Evolutionary conservation across 345 rosid genomes (phyloP).

Genomic region (Syzygium aqueum): DNA sequence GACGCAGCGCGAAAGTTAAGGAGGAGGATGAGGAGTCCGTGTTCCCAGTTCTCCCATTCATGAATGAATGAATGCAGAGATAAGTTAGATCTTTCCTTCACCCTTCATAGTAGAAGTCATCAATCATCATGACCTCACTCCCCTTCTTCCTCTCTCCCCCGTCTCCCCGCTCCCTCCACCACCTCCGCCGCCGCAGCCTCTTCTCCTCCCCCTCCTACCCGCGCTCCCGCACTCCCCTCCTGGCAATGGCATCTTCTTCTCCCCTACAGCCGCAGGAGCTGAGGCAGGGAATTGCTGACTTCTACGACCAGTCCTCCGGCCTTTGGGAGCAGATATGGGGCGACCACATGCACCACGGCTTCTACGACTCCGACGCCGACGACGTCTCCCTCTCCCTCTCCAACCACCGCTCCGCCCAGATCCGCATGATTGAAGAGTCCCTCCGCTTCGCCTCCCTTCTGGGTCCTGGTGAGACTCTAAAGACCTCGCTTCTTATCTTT

Average conservation of each 20-base stretch:
- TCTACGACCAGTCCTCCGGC: constrained; percentile 82
- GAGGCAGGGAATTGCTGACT: constrained; percentile 64
- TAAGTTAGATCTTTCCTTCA: neutral
- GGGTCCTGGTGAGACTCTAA: constrained; percentile 9
- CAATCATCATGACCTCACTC: neutral
- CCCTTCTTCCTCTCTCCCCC: neutral
- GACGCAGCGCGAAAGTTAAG: too few species aligned
- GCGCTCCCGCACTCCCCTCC: neutral
- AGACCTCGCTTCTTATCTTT: neutral
- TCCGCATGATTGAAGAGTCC: constrained; percentile 82
- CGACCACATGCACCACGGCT: constrained; percentile 97
- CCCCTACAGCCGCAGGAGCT: constrained; percentile 3
- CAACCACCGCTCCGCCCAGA: constrained; percentile 68
- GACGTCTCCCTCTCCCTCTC: constrained; percentile 25
- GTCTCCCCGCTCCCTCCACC: neutral
- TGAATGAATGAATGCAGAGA: neutral
- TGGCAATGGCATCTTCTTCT: neutral
- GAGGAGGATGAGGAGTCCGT: too few species aligned
- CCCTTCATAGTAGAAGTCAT: too few species aligned
- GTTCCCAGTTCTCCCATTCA: too few species aligned
- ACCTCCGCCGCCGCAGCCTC: neutral
- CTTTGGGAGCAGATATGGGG: constrained; percentile 93
- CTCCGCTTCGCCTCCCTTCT: constrained; percentile 65
- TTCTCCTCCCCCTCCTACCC: neutral
- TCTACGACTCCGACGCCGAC: constrained; percentile 35